Evolutionary conservation across 768 basidiomycete genomes (phyloP), one percentile per base, ranked within the genome.

Genomic region (Psilocybe sp.): DNA sequence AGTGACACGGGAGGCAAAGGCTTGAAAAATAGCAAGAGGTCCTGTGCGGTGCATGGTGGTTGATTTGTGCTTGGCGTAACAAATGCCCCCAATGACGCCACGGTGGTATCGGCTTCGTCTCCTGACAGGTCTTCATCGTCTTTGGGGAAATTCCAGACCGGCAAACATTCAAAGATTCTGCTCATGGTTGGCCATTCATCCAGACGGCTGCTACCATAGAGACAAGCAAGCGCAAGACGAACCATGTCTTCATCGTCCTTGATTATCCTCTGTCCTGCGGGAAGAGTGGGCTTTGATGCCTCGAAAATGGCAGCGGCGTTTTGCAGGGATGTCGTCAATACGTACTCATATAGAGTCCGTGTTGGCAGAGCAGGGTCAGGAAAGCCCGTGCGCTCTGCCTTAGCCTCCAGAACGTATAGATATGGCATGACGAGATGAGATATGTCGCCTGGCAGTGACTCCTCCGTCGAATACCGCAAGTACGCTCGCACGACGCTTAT

Each of bases 81-180:
- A 56, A 89, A 93, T 5, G 81, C 72, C 6, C 88, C 89, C 19
- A 98, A 80, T 6, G 92, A 92, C 14, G 78, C 65, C 32, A 96
- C 74, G 0, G 92, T 95, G 5, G 87, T 87, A 46, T 93, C 85
- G n/a, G 83, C 85, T 44, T 82, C 82, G 52, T 92, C 92, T 43
- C 76, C 80, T 12, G 28, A 37, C 50, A 89, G 79, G 37, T 77
- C 76, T 41, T 85, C 80, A 36, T 76, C 79, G n/a, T 75, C 76
- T 37, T 65, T 64, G 3, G 73, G 54, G 38, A 84, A 72, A 49
- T 84, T 85, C 92, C 95, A 97, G 3, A 87, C 96, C 0, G 96
- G 96, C 31, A 98, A 76, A 63, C 95, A 99, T 64, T 99, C 96
- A 64, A 99, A 98, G 44, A 99, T 90, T 31, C 75, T 73, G 56